A percentile compares a stretch with the other conserved stretches of the same genome.
Conservation (phyloP, 1,139 yeast genomes). For the Hyphopichia khmerensis region DNA sequence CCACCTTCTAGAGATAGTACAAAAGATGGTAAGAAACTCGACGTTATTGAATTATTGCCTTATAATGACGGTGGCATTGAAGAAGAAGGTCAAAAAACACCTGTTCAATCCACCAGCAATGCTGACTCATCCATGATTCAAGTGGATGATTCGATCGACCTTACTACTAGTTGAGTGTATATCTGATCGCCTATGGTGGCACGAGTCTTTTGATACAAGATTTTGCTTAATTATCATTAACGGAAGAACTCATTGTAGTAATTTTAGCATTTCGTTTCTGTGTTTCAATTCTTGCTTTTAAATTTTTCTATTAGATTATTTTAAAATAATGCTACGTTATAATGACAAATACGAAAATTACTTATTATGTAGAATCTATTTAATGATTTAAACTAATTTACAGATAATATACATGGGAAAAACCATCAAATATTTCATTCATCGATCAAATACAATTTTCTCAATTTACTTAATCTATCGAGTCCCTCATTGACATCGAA, state of each 20-base stretch:
- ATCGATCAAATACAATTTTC: conserved; percentile 31
- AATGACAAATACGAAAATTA: background rate
- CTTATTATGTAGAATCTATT: too few species aligned
- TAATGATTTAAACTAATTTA: too few species aligned
- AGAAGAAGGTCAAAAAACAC: background rate
- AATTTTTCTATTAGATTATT: too few species aligned
- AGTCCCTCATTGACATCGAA: conserved; percentile 34
- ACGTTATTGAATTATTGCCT: conserved; percentile 4
- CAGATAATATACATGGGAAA: background rate
- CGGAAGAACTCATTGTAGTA: too few species aligned
- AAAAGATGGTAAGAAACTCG: conserved; percentile 1
- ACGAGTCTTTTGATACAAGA: too few species aligned
- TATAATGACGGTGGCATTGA: background rate
- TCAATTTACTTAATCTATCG: conserved; percentile 32
- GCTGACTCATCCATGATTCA: too few species aligned
- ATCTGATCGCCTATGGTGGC: too few species aligned
- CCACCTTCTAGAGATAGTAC: conserved; percentile 21
- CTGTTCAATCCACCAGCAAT: background rate
- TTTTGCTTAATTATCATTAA: too few species aligned
- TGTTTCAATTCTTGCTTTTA: conserved; percentile 19
- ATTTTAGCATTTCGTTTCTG: background rate
- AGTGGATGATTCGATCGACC: too few species aligned
- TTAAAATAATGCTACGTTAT: conserved; percentile 38
- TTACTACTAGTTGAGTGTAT: too few species aligned
- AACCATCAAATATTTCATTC: conserved; percentile 11